These are phyloP conservation scores for Comarum palustre DNA, from an alignment of 306 rosid species.

Conservation along the genomic window DNA sequence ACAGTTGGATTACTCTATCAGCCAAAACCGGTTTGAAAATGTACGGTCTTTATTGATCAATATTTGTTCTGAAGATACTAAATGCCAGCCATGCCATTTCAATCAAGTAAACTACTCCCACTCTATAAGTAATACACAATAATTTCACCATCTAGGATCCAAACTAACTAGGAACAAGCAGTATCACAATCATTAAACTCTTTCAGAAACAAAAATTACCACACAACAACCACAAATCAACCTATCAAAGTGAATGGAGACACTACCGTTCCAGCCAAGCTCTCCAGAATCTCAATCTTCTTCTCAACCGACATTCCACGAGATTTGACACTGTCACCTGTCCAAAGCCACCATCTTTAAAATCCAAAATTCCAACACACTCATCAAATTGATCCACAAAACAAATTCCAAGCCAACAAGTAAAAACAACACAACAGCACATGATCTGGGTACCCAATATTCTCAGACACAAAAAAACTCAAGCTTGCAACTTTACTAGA, in stretches of 20 bases:
- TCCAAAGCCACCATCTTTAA: constrained; percentile 20
- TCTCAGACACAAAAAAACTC: not conserved
- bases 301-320: constrained; percentile 71
- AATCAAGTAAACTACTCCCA: not conserved
- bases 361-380: not conserved
- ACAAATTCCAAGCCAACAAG: not conserved
- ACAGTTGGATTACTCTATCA: not conserved
- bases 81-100: not conserved
- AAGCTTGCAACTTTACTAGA: constrained; percentile 16
- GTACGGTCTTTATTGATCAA: not conserved
- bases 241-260: not conserved
- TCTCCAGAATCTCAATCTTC: constrained; percentile 75
- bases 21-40: not conserved
- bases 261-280: constrained; percentile 67
- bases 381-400: constrained; percentile 1
- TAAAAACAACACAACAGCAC: not conserved
- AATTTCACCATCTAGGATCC: not conserved
- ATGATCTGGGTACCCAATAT: constrained; percentile 14
- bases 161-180: not conserved
- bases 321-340: constrained; percentile 50
- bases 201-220: not conserved
- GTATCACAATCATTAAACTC: not conserved
- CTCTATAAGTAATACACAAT: not conserved
- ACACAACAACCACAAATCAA: not conserved
- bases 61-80: not conserved